These are phyloP conservation scores for Nyctanthes arbortristis DNA, from an alignment of 257 asterid species.

Conservation along the genomic window DNA sequence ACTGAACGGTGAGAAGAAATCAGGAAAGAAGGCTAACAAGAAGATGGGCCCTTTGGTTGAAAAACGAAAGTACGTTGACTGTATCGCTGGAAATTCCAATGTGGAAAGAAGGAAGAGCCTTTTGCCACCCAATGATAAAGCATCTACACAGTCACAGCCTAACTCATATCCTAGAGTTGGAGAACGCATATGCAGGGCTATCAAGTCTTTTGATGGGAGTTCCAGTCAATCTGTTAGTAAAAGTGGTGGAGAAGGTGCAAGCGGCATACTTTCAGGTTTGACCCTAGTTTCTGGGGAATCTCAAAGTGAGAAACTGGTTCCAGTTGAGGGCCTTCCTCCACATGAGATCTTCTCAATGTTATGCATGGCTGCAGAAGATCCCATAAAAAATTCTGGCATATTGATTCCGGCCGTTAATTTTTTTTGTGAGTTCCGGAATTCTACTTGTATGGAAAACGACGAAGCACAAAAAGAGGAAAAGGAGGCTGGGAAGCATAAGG, in stretches of 20 bases:
- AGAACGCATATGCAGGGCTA: conserved; percentile 2
- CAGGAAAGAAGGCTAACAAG: conserved; percentile 23
- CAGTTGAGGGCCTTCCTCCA: conserved; percentile 34
- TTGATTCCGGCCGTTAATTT: conserved; percentile 35
- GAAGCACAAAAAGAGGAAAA: not conserved
- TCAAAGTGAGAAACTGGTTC: conserved; percentile 27
- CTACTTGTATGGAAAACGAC: conserved; percentile 31
- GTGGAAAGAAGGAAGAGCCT: conserved; percentile 16
- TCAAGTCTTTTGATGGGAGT: conserved; percentile 7
- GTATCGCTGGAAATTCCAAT: conserved; percentile 11
- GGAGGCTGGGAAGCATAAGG: conserved; percentile 21
- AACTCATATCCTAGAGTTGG: conserved; percentile 11
- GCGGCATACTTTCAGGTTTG: conserved; percentile 7
- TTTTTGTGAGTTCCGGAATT: conserved; percentile 52
- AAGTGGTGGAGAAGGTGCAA: conserved; percentile 3
- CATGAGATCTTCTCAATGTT: conserved; percentile 56
- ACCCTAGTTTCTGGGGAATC: conserved; percentile 21
- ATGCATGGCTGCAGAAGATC: conserved; percentile 47
- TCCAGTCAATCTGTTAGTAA: not conserved
- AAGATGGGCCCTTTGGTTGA: conserved; percentile 23
- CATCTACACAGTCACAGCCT: conserved; percentile 8
- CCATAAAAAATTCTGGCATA: conserved; percentile 38
- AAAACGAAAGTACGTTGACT: conserved; percentile 20
- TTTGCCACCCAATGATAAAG: not conserved
- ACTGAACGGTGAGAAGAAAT: conserved; percentile 25